Base-by-base conservation (phyloP, 2,329 filamentous ascomycete species). In the Hymenoscyphus albidus region DNA sequence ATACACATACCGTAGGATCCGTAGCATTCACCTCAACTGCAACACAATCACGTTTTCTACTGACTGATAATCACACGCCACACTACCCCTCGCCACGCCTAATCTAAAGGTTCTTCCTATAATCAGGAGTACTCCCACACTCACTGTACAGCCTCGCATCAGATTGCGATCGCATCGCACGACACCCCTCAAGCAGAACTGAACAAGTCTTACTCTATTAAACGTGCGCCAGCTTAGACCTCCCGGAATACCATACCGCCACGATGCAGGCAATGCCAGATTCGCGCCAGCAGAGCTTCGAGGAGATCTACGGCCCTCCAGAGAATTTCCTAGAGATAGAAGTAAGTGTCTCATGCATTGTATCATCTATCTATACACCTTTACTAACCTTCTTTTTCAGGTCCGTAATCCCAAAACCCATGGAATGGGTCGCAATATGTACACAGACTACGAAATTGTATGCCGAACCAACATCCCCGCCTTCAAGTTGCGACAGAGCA, bases 251-350 rank as follows among this genome's bases (percentile, higher is more conserved):
- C 5, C 35, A 32, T 62, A 65, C 61, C 59, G 67, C 69, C 65
- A 70, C 62, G 74, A 83, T 89, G 81, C 85, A 87, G 78, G 83
- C 85, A 68, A 85, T 89, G 81, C 86, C 86, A 58, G 86, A 88
- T 75, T 87, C 90, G 71, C 91, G 93, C 74, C 88, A 91, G 80
- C 95, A 99, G 82, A 95, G 90, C 76, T 98, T 97, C 76, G 95
- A 99, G 80, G 95, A 99, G 84, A 97, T 98, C 77, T 99, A 99
- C 79, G 95, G 93, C 14, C 92, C 94, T 58, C 95, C 95, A 5
- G 95, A 99, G 83, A 99, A 99, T 82, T 97, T 98, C 77, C 86
- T 99, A 62, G 95, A 99, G 82, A 97, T 99, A 69, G 95, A 99
- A 84, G 93, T 95, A 78, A 65, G 80, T 76, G 40, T 61, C 48